Conservation (phyloP, 2,329 filamentous ascomycete species). For the Clonostachys solani region DNA sequence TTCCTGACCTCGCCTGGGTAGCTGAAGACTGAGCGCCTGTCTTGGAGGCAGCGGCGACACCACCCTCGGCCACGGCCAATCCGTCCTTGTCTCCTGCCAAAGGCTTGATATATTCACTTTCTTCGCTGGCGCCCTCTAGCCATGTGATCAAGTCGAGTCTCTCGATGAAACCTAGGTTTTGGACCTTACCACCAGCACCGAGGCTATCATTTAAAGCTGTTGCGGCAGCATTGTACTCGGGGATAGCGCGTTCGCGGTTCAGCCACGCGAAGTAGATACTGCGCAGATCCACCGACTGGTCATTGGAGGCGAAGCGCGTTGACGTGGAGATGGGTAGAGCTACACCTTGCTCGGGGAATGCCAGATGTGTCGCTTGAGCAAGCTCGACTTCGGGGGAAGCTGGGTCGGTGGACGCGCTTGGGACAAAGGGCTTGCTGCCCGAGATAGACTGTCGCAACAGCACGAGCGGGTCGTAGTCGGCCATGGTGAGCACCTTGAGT, state of each 20-base stretch:
- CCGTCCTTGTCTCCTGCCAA: conserved; percentile 59
- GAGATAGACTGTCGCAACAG: conserved; percentile 82
- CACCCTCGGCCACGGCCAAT: conserved; percentile 34
- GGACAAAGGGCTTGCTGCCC: conserved; percentile 62
- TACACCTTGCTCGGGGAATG: conserved; percentile 61
- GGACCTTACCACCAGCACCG: conserved; percentile 63
- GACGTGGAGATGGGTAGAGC: conserved; percentile 65
- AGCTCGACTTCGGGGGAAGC: conserved; percentile 55
- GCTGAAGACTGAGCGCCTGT: conserved; percentile 33
- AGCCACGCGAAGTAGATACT: conserved; percentile 96
- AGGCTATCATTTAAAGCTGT: conserved; percentile 78
- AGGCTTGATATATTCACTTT: conserved; percentile 89
- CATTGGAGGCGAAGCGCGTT: conserved; percentile 84
- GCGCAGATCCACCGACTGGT: conserved; percentile 75
- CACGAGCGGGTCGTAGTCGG: conserved; percentile 72
- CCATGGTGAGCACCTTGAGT: conserved; percentile 1
- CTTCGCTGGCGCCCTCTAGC: conserved; percentile 84
- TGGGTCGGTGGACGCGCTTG: conserved; percentile 66
- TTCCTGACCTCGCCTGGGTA: conserved; percentile 47
- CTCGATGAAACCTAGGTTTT: conserved; percentile 89
- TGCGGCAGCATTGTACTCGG: conserved; percentile 85
- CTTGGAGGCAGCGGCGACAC: conserved; percentile 23
- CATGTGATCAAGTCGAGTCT: conserved; percentile 88
- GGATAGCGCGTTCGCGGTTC: conserved; percentile 85
- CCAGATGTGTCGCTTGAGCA: conserved; percentile 72